phyloP scores from a whole-genome alignment of 2,329 filamentous ascomycete species.

The Elsinoe arachidis region DNA sequence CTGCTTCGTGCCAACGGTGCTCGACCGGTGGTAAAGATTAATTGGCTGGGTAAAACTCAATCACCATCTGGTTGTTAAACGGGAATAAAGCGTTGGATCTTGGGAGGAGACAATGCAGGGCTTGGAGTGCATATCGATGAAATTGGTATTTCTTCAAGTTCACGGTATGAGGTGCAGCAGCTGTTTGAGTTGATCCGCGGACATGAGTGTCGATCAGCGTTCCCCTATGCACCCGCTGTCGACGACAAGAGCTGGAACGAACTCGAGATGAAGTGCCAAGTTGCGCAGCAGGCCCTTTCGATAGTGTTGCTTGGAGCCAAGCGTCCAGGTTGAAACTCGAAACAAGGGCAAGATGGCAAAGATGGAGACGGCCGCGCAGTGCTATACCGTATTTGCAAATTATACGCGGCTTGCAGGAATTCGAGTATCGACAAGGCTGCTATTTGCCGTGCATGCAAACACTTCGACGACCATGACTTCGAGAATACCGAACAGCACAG shows the following conservation, averaged over 20 bases:
- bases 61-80: neutral
- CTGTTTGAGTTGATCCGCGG: neutral
- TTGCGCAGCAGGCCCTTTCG: neutral
- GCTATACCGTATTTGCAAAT: no score
- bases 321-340: neutral
- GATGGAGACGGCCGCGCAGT: neutral
- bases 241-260: neutral
- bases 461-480: no score
- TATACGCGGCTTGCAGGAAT: neutral
- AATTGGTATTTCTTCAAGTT: no score
- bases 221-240: neutral
- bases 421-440: no score
- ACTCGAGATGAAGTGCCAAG: neutral
- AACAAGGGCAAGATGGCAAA: neutral
- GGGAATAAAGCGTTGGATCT: constrained; percentile 1
- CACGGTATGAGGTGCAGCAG: neutral
- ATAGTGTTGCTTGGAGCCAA: constrained; percentile 6
- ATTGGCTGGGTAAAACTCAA: neutral
- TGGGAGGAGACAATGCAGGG: neutral
- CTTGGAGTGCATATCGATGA: neutral
- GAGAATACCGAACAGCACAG: no score
- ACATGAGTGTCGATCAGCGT: neutral
- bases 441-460: no score
- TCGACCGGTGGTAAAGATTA: neutral
- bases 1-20: neutral